phyloP scores from a whole-genome alignment of 2,329 filamentous ascomycete genomes.

The Pseudogymnoascus sp. region DNA sequence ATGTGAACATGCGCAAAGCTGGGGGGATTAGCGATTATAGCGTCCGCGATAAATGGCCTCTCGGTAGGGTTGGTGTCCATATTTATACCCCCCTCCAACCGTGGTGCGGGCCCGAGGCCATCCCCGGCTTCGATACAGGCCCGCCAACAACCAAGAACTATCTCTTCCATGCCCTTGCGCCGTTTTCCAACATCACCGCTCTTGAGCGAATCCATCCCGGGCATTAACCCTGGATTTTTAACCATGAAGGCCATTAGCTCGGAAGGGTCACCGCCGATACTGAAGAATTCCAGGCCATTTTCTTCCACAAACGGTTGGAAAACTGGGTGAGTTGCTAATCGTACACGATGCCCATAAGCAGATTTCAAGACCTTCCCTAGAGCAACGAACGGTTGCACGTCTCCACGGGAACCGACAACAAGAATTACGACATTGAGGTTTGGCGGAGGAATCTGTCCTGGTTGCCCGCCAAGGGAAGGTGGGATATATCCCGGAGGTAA shows the following conservation, averaged over 20 bases:
- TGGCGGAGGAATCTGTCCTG: constrained; percentile 49
- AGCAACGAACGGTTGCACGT: constrained; percentile 69
- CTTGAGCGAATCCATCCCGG: constrained; percentile 66
- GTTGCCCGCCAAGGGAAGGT: constrained; percentile 58
- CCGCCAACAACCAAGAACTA: constrained; percentile 78
- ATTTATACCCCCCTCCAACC: constrained; percentile 39
- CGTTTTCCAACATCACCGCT: constrained; percentile 70
- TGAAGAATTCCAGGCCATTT: constrained; percentile 66
- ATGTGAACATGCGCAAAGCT: constrained; percentile 65
- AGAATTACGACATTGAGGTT: constrained; percentile 64
- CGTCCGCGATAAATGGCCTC: constrained; percentile 67
- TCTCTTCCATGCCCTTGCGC: constrained; percentile 66
- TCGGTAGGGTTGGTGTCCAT: constrained; percentile 26
- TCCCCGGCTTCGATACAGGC: constrained; percentile 75
- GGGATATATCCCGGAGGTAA: constrained; percentile 65
- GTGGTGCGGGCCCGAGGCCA: constrained; percentile 44
- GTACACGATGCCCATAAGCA: constrained; percentile 61
- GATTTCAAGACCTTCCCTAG: constrained; percentile 57
- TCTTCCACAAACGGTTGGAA: constrained; percentile 63
- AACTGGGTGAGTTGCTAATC: constrained; percentile 62
- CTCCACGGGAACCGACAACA: constrained; percentile 65
- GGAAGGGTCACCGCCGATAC: constrained; percentile 66
- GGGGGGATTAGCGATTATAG: constrained; percentile 66
- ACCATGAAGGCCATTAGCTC: constrained; percentile 83
- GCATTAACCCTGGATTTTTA: constrained; percentile 79